These are phyloP conservation scores for Aurifilum marmelostoma DNA, from an alignment of 2,329 filamentous ascomycete species.

Conservation along the genomic window DNA sequence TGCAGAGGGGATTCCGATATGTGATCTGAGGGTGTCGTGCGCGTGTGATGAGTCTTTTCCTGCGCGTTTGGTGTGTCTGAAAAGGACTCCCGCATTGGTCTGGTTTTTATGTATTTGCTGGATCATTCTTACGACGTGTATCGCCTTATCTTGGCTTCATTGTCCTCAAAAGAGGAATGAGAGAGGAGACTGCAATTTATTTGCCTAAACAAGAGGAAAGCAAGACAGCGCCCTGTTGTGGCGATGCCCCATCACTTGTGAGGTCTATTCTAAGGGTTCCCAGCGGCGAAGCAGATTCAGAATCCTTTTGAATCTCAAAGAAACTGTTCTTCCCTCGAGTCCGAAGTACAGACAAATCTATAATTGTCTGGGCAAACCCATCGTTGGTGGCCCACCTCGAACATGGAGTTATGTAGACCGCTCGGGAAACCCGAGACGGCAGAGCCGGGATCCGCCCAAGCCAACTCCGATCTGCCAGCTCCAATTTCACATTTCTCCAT, in stretches of 20 bases:
- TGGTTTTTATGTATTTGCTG: neutral
- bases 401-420: no score
- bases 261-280: no score
- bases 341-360: no score
- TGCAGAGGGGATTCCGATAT: constrained; percentile 60
- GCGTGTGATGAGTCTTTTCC: neutral
- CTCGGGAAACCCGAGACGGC: neutral
- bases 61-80: neutral
- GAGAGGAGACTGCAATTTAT: neutral
- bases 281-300: no score
- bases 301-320: no score
- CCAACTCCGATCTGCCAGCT: constrained; percentile 10
- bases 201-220: neutral
- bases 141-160: neutral
- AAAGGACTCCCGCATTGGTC: neutral
- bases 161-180: no score
- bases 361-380: no score
- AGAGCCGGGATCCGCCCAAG: neutral
- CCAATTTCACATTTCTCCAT: neutral
- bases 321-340: no score
- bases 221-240: no score
- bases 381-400: neutral
- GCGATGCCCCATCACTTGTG: no score
- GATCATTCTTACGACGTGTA: no score
- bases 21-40: constrained; percentile 42